These are phyloP conservation scores for Yarrowia sp. DNA, from an alignment of 805 yeast species.

Conservation along the genomic window DNA sequence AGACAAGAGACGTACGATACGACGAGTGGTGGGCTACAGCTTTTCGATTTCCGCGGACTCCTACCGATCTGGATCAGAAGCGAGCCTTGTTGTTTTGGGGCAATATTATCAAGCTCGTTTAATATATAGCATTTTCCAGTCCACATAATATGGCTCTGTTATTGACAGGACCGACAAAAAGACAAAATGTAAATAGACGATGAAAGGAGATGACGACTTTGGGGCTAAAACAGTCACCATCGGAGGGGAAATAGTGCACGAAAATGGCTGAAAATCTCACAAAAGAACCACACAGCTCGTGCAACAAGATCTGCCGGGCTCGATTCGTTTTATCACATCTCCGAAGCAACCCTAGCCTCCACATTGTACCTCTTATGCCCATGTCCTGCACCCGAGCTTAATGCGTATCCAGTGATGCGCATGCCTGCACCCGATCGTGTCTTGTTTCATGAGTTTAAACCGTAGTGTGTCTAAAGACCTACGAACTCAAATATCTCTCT, in stretches of 20 bases:
- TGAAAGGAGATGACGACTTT: background rate
- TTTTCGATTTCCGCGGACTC: background rate
- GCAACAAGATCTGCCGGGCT: background rate
- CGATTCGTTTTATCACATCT: background rate
- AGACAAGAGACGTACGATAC: too few species aligned
- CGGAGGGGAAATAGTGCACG: background rate
- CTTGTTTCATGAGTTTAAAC: background rate
- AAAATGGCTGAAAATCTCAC: background rate
- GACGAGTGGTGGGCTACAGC: too few species aligned
- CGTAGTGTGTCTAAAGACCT: background rate
- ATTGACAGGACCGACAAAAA: background rate
- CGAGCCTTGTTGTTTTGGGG: too few species aligned
- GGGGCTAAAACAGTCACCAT: background rate
- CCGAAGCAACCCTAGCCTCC: too few species aligned
- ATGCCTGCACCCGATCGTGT: constrained; percentile 16
- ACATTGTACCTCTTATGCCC: background rate
- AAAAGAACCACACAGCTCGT: background rate
- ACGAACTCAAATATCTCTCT: background rate
- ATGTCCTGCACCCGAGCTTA: background rate
- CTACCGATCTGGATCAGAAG: background rate
- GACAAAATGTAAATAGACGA: background rate
- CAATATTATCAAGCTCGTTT: too few species aligned
- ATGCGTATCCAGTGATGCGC: background rate
- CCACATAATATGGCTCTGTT: too few species aligned
- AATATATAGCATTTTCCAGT: too few species aligned